These are phyloP conservation scores for Zizania palustris DNA, from an alignment of 202 grass and related monocot species.

Conservation along the genomic window DNA sequence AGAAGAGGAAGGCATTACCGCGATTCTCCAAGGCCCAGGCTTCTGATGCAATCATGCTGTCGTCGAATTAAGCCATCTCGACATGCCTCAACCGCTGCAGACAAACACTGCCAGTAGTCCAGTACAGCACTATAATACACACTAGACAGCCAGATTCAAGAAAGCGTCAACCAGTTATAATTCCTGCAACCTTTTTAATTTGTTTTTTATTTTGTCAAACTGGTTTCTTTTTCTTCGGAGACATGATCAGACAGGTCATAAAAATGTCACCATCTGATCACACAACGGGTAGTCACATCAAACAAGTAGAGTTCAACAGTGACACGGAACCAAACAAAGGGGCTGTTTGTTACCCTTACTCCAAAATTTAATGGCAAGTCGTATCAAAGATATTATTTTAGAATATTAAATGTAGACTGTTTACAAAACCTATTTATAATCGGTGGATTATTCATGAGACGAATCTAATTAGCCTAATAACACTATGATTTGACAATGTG, in stretches of 20 bases:
- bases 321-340: not conserved
- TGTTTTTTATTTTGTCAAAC: not conserved
- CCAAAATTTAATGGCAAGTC: too few relatives aligned
- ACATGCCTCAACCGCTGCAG: not conserved
- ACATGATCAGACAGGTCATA: not conserved
- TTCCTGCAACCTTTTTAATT: not conserved
- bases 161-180: conserved; percentile 14
- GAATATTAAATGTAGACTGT: too few relatives aligned
- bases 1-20: not conserved
- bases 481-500: too few relatives aligned
- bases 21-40: conserved; percentile 38
- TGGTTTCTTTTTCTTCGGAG: not conserved
- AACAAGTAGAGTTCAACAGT: not conserved
- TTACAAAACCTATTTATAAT: too few relatives aligned
- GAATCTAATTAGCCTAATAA: too few relatives aligned
- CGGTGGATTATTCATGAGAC: too few relatives aligned
- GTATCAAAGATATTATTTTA: too few relatives aligned
- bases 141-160: too few relatives aligned
- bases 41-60: conserved; percentile 43
- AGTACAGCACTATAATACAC: conserved; percentile 21
- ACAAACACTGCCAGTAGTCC: not conserved
- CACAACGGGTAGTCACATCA: not conserved
- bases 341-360: too few relatives aligned
- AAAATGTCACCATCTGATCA: not conserved
- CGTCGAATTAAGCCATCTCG: conserved; percentile 19